phyloP scores from a whole-genome alignment of 2,329 filamentous ascomycete genomes.

The Aquanectria penicillioides region DNA sequence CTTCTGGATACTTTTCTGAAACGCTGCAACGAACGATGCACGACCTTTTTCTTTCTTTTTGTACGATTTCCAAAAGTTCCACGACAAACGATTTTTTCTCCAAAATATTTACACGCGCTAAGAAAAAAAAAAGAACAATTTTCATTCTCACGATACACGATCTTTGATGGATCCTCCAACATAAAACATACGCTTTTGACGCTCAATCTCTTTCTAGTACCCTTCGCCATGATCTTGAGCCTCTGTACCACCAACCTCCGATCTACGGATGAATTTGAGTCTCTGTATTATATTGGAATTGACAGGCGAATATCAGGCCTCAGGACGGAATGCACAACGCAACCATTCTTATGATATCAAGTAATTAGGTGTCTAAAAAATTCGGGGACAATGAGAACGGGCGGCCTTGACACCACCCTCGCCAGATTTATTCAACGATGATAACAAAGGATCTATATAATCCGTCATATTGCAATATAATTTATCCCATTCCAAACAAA shows the following conservation, averaged over 20 bases:
- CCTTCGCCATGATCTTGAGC: constrained; percentile 3
- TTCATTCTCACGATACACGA: constrained; percentile 36
- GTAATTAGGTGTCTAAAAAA: constrained; percentile 31
- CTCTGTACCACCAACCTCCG: constrained; percentile 29
- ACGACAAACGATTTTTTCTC: constrained; percentile 38
- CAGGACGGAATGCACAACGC: constrained; percentile 31
- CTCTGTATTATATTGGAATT: constrained; percentile 38
- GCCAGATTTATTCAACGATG: constrained; percentile 37
- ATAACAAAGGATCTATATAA: constrained; percentile 29
- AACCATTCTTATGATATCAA: constrained; percentile 40
- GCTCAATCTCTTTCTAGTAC: constrained; percentile 7
- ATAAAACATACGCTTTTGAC: constrained; percentile 7
- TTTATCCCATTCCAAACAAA: no score
- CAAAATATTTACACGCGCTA: constrained; percentile 23
- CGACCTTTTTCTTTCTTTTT: not conserved
- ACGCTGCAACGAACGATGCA: constrained; percentile 17
- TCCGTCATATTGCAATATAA: no score
- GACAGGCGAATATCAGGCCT: constrained; percentile 15
- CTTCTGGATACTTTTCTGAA: constrained; percentile 2
- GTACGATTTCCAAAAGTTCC: constrained; percentile 8
- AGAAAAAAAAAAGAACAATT: constrained; percentile 17
- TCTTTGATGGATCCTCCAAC: constrained; percentile 23
- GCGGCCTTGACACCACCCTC: constrained; percentile 12
- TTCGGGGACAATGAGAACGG: constrained; percentile 19
- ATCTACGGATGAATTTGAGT: constrained; percentile 20